These are phyloP conservation scores for Saccharomyces hybrid DNA, from an alignment of 1,139 yeast species.

Conservation along the genomic window DNA sequence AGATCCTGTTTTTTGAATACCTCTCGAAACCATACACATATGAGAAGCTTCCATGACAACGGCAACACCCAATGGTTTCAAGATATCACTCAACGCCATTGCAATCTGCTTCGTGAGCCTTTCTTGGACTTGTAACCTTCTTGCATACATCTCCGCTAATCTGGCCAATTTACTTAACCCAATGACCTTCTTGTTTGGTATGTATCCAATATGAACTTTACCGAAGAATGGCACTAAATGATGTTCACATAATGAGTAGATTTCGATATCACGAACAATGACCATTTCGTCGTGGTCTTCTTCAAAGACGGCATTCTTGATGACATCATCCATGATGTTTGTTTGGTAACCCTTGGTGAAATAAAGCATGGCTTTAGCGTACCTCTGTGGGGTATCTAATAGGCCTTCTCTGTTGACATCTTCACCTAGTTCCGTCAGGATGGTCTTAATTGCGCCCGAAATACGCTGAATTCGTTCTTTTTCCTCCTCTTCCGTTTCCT, in stretches of 20 bases:
- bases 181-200: slow-evolving; percentile 89
- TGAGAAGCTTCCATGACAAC: slow-evolving; percentile 97
- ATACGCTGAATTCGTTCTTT: slow-evolving; percentile 58
- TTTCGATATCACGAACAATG: slow-evolving; percentile 87
- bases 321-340: slow-evolving; percentile 71
- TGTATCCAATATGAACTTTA: slow-evolving; percentile 91
- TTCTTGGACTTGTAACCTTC: slow-evolving; percentile 95
- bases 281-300: slow-evolving; percentile 99
- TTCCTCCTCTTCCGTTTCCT: slow-evolving; percentile 58
- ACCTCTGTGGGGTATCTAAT: slow-evolving; percentile 88
- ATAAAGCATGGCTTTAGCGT: slow-evolving; percentile 91
- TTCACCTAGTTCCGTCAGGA: slow-evolving; percentile 82
- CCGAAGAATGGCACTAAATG: slow-evolving; percentile 96
- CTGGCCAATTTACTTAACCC: slow-evolving; percentile 92
- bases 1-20: slow-evolving; percentile 92
- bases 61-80: slow-evolving; percentile 94
- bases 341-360: slow-evolving; percentile 97
- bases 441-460: slow-evolving; percentile 76
- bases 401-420: slow-evolving; percentile 84
- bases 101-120: slow-evolving; percentile 94
- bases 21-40: slow-evolving; percentile 99
- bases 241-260: slow-evolving; percentile 90
- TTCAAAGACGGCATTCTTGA: slow-evolving; percentile 91
- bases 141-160: slow-evolving; percentile 91
- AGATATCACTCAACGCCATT: slow-evolving; percentile 83